A percentile compares a stretch with the other conserved stretches of the same genome.
These are phyloP conservation scores for Pholiota microspora DNA, from an alignment of 768 basidiomycete genomes.

Conservation along the genomic window DNA sequence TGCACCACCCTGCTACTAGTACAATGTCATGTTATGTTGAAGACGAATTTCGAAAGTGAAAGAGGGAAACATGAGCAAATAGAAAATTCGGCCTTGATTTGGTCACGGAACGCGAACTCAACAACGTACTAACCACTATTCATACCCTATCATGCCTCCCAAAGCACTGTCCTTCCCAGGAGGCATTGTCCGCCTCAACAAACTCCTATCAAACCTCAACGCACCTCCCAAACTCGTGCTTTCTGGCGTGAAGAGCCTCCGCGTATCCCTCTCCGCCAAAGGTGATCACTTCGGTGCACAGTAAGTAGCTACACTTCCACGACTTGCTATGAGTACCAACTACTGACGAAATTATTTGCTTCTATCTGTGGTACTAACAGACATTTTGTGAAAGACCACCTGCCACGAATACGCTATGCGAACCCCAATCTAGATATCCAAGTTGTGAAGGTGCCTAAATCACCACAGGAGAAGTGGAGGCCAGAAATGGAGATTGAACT, in stretches of 20 bases:
- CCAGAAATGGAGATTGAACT: slow-evolving; percentile 63
- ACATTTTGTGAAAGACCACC: slow-evolving; percentile 77
- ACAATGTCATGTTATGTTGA: no score
- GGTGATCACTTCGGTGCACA: slow-evolving; percentile 78
- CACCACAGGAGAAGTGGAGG: slow-evolving; percentile 51
- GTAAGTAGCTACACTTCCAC: slow-evolving; percentile 34
- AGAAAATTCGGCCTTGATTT: not conserved
- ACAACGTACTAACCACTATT: not conserved
- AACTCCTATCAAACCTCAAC: slow-evolving; percentile 50
- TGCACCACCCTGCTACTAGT: no score
- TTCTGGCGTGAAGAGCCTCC: slow-evolving; percentile 46
- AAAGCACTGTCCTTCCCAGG: slow-evolving; percentile 20
- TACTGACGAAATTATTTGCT: no score
- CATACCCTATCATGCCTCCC: slow-evolving; percentile 13
- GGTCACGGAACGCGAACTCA: not conserved
- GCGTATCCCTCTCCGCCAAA: slow-evolving; percentile 52
- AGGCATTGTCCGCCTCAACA: slow-evolving; percentile 37
- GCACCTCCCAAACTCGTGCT: slow-evolving; percentile 50
- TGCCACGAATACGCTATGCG: slow-evolving; percentile 74
- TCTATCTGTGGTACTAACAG: no score
- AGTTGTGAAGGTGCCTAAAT: slow-evolving; percentile 54
- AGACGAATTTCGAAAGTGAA: no score
- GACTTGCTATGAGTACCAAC: not conserved
- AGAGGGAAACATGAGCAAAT: not conserved
- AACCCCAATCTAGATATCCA: slow-evolving; percentile 67